Conservation (phyloP, 2,329 filamentous ascomycete species). For the Podosphaera fusca region DNA sequence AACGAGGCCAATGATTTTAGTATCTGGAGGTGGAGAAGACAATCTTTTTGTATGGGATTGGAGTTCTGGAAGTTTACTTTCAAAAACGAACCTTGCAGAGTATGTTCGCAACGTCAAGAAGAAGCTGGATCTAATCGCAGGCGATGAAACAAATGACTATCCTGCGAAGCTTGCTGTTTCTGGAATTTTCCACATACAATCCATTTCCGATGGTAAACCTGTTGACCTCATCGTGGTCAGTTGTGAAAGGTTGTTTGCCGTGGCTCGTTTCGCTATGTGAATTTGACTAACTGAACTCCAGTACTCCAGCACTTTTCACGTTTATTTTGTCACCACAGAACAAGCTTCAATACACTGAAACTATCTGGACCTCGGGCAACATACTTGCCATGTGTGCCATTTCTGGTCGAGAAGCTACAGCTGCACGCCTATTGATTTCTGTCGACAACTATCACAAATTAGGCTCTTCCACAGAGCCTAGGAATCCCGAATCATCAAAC, state of each 20-base stretch:
- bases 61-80: conserved; percentile 25
- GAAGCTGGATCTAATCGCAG: background rate
- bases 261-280: background rate
- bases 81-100: conserved; percentile 28
- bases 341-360: conserved; percentile 25
- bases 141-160: conserved; percentile 1
- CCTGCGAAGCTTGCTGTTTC: conserved; percentile 17
- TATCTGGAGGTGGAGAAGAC: conserved; percentile 74
- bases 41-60: conserved; percentile 69
- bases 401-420: background rate
- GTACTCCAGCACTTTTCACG: conserved; percentile 38
- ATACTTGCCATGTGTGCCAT: conserved; percentile 8
- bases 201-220: conserved; percentile 15
- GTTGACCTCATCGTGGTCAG: conserved; percentile 26
- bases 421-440: conserved; percentile 20
- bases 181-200: conserved; percentile 13
- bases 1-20: conserved; percentile 33
- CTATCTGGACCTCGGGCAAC: conserved; percentile 37
- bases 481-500: conserved; percentile 1
- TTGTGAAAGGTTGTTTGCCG: conserved; percentile 28
- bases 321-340: conserved; percentile 31
- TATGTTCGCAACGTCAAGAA: conserved; percentile 22
- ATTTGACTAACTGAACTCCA: conserved; percentile 10
- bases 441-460: conserved; percentile 28
- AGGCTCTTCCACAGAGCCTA: conserved; percentile 22